These are phyloP conservation scores for Gossypium trilobum DNA, from an alignment of 441 rosid genomes.

Conservation along the genomic window DNA sequence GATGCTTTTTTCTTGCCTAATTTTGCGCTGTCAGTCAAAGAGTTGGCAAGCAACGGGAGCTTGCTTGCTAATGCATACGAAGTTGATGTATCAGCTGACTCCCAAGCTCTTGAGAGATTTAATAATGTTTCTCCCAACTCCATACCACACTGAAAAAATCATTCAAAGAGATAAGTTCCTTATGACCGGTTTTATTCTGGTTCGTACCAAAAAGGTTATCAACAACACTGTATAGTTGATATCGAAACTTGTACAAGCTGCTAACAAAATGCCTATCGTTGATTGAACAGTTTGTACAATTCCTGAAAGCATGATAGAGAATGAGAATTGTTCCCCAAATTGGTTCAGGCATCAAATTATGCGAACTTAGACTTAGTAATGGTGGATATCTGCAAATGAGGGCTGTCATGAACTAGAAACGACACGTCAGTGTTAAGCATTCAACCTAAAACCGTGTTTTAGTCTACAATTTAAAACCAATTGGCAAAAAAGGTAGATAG, in stretches of 20 bases:
- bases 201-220: not conserved
- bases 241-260: not conserved
- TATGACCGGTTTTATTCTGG: not conserved
- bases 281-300: not conserved
- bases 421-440: not conserved
- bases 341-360: not conserved
- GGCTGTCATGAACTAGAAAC: not conserved
- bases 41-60: conserved; percentile 46
- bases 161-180: conserved; percentile 1
- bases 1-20: conserved; percentile 50
- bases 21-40: conserved; percentile 43
- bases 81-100: conserved; percentile 57
- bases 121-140: conserved; percentile 66
- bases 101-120: conserved; percentile 79
- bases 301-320: not conserved
- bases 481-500: not conserved
- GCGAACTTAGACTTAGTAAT: not conserved
- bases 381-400: not conserved
- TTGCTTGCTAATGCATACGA: conserved; percentile 47
- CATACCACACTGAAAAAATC: conserved; percentile 48
- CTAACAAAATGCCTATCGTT: not conserved
- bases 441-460: not conserved
- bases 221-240: not conserved
- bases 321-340: not conserved
- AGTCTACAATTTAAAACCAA: not conserved